phyloP scores from a whole-genome alignment of 176 grass and related monocot genomes.

The Avena insularis region DNA sequence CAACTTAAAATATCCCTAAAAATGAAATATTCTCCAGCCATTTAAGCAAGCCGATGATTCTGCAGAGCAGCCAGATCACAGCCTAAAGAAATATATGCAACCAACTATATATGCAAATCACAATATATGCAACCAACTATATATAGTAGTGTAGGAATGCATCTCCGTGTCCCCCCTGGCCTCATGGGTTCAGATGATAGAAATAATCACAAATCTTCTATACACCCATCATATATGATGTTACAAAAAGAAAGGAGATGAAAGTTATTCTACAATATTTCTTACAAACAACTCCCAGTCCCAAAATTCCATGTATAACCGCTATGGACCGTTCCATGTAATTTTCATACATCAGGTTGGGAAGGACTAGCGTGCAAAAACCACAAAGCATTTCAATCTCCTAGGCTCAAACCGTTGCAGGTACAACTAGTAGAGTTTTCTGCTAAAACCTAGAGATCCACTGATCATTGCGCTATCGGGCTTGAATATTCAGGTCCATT shows the following conservation, averaged over 20 bases:
- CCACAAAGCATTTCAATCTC: slow-evolving; percentile 39
- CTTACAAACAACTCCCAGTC: slow-evolving; percentile 47
- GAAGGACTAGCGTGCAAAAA: slow-evolving; percentile 48
- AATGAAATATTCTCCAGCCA: background rate
- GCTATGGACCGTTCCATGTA: background rate
- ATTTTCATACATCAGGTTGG: slow-evolving; percentile 36
- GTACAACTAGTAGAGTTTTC: slow-evolving; percentile 36
- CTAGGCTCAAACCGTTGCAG: slow-evolving; percentile 34
- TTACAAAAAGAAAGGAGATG: slow-evolving; percentile 45
- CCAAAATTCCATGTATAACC: slow-evolving; percentile 46
- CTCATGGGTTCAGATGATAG: slow-evolving; percentile 18
- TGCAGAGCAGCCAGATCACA: background rate
- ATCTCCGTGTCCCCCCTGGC: background rate
- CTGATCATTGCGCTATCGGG: slow-evolving; percentile 59
- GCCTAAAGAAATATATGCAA: slow-evolving; percentile 33
- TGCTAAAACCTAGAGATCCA: slow-evolving; percentile 36
- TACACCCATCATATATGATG: slow-evolving; percentile 53
- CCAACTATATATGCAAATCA: slow-evolving; percentile 20
- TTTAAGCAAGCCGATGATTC: background rate
- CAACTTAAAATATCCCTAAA: background rate
- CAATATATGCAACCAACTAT: slow-evolving; percentile 27
- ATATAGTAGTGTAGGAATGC: slow-evolving; percentile 31
- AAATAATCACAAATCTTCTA: slow-evolving; percentile 37
- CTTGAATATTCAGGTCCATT: slow-evolving; percentile 71
- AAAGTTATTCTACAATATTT: slow-evolving; percentile 48